These are phyloP conservation scores for Paecilomyces variotii DNA, from an alignment of 2,329 filamentous ascomycete genomes.

Conservation along the genomic window DNA sequence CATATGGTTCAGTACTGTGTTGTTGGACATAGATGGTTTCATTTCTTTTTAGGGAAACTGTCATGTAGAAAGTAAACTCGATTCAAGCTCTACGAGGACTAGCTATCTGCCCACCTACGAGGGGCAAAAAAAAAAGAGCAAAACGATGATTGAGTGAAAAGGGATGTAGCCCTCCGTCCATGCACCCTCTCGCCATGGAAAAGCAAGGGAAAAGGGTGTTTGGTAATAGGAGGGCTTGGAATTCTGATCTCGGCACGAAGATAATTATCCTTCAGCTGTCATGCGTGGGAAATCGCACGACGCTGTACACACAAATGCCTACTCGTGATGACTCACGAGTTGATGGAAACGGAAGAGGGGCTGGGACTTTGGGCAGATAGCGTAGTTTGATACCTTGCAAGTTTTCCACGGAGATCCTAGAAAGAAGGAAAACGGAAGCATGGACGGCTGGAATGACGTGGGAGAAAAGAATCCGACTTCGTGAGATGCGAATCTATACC, in stretches of 20 bases:
- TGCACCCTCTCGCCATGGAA: slow-evolving; percentile 37
- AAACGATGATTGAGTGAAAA: background rate
- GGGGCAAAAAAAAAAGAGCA: background rate
- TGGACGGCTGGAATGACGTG: background rate
- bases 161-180: slow-evolving; percentile 40
- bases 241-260: slow-evolving; percentile 55
- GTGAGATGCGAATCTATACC: slow-evolving; percentile 6
- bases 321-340: slow-evolving; percentile 7
- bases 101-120: background rate
- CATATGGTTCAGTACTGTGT: background rate
- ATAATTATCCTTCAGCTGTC: slow-evolving; percentile 59
- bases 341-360: slow-evolving; percentile 3
- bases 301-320: slow-evolving; percentile 69
- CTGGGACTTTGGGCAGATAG: background rate
- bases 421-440: slow-evolving; percentile 5
- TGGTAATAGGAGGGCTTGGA: slow-evolving; percentile 40
- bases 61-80: background rate
- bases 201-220: slow-evolving; percentile 34
- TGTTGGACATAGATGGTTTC: background rate
- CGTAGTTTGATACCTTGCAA: background rate
- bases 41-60: too few species aligned
- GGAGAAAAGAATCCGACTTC: background rate
- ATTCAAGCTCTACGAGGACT: background rate
- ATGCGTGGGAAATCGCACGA: slow-evolving; percentile 50
- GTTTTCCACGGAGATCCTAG: background rate